A percentile compares a stretch with the other conserved stretches of the same genome.
Conservation (phyloP, 345 rosid genomes). For the Eucalyptus leucophloia region DNA sequence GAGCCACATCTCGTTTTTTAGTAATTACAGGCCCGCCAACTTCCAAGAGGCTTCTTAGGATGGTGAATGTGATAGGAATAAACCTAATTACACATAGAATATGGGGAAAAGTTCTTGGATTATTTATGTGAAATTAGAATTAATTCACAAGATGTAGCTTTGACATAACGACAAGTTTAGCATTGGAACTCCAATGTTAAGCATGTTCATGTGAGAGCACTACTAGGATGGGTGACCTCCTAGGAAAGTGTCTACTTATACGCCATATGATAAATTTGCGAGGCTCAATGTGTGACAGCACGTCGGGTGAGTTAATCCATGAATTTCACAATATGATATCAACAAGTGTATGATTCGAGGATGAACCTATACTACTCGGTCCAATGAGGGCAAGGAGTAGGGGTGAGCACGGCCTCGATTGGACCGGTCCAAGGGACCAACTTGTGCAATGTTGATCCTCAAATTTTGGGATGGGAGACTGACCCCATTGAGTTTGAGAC, state of each 20-base stretch:
- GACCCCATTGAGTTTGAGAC: too few species aligned
- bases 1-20: neutral
- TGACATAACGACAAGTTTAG: neutral
- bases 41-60: neutral
- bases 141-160: neutral
- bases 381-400: neutral
- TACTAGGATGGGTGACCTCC: neutral
- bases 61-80: neutral
- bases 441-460: too few species aligned
- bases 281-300: neutral
- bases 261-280: neutral
- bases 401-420: too few species aligned
- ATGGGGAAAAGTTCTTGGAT: neutral
- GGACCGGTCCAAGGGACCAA: rapidly evolving
- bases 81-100: neutral
- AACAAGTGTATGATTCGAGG: neutral
- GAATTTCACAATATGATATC: neutral
- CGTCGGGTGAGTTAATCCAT: neutral
- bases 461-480: too few species aligned
- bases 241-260: too few species aligned
- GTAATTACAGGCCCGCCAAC: neutral
- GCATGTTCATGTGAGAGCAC: neutral
- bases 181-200: neutral
- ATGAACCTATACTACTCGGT: neutral
- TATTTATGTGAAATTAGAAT: neutral